Evolutionary conservation across 2,329 filamentous ascomycete genomes (phyloP).

Genomic region (Ophioceras dolichostomum): DNA sequence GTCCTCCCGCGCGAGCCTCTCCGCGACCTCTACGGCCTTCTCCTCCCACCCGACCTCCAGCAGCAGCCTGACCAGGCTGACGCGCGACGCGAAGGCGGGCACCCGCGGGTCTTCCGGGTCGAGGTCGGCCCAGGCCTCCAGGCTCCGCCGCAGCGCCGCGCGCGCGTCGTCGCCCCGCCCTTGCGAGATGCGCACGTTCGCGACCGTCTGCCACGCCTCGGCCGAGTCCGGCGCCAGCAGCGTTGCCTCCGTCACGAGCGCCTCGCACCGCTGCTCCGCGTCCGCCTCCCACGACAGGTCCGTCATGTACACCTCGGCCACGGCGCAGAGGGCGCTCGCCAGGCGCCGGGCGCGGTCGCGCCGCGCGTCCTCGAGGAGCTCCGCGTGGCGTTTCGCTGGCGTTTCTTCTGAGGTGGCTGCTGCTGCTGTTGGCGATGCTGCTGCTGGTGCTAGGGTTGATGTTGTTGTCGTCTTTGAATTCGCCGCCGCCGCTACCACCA

Average conservation of each 20-base stretch:
- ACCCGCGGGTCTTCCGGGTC: slow-evolving; percentile 46
- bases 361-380: slow-evolving; percentile 24
- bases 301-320: slow-evolving; percentile 98
- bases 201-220: slow-evolving; percentile 91
- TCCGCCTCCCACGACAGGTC: slow-evolving; percentile 89
- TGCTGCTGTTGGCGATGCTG: slow-evolving; percentile 3
- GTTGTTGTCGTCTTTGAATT: not conserved
- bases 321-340: slow-evolving; percentile 83
- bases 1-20: slow-evolving; percentile 75
- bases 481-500: slow-evolving; percentile 17
- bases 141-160: slow-evolving; percentile 64
- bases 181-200: slow-evolving; percentile 89
- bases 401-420: not conserved
- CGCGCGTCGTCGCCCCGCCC: slow-evolving; percentile 64
- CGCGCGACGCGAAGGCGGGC: slow-evolving; percentile 76
- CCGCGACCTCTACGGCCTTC: slow-evolving; percentile 74
- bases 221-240: slow-evolving; percentile 69
- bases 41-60: slow-evolving; percentile 85
- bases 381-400: slow-evolving; percentile 9
- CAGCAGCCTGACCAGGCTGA: slow-evolving; percentile 71
- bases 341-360: slow-evolving; percentile 69
- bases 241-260: slow-evolving; percentile 80
- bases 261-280: slow-evolving; percentile 79
- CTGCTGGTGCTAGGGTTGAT: slow-evolving; percentile 7
- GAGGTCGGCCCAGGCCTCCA: slow-evolving; percentile 56